These are phyloP conservation scores for Lyophyllum shimeji DNA, from an alignment of 768 basidiomycete species.

Conservation along the genomic window DNA sequence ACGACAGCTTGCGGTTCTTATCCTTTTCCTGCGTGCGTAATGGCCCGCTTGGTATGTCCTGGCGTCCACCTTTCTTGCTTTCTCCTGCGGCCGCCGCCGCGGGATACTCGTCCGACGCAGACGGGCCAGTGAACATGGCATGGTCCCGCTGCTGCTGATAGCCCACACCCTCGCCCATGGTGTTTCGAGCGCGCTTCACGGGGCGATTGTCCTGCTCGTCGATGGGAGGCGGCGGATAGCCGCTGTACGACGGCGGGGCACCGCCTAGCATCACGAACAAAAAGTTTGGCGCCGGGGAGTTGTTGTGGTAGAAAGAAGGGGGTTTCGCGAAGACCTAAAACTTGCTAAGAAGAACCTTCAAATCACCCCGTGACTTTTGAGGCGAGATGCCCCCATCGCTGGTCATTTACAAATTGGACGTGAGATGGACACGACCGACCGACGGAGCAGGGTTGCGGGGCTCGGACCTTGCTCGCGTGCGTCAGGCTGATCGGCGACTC, in stretches of 20 bases:
- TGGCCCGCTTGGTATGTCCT: conserved; percentile 13
- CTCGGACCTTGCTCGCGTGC: neutral
- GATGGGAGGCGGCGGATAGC: neutral
- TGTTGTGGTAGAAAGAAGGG: conserved; percentile 5
- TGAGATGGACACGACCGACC: neutral
- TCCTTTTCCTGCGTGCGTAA: conserved; percentile 33
- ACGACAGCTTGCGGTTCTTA: conserved; percentile 45
- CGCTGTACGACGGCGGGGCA: conserved; percentile 11
- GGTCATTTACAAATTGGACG: neutral
- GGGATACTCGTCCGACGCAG: conserved; percentile 1
- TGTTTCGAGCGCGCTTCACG: conserved; percentile 6
- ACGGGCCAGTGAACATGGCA: neutral
- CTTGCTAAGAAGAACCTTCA: neutral
- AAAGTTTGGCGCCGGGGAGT: neutral
- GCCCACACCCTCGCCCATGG: neutral
- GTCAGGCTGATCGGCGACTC: neutral
- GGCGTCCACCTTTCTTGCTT: neutral
- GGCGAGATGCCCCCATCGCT: neutral
- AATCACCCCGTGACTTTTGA: neutral
- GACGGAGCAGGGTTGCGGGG: neutral
- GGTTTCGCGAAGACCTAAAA: neutral
- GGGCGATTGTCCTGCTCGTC: neutral
- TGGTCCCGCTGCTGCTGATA: conserved; percentile 1
- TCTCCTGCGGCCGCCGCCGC: neutral
- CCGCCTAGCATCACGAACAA: conserved; percentile 20